Evolutionary conservation across 805 yeast species (phyloP), one percentile per base, ranked within the genome.

Genomic region (Komagataella mondaviorum): DNA sequence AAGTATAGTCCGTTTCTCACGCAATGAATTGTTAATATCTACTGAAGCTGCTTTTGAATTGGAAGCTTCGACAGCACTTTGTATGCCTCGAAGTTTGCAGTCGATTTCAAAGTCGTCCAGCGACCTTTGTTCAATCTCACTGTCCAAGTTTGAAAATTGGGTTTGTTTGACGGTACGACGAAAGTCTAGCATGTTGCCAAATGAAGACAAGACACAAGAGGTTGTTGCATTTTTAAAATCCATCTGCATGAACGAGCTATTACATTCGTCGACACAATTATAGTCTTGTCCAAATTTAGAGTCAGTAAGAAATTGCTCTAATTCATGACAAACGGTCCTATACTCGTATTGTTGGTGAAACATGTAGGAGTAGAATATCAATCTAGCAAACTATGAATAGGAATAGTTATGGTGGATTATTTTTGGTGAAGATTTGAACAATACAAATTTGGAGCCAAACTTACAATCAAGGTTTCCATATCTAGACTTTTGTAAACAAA

Each of bases 61-160:
- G n/a, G 39, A 30, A 3, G 39, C n/a, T 12, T 24, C 36, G 7
- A 10, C 39, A 30, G 7, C 39, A 14, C 39, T 8, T 30, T 10
- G 39, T 30, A 30, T 30, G 10, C 39, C 39, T 30, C 39, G 39
- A 30, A 30, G 39, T 30, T 30, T 12, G n/a, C 39, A 30, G 39
- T 30, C 39, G 14, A 30, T 30, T 30, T 73, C 77, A 23, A 72
- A 51, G 22, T 63, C 69, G 30, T 60, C 63, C 44, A 69, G 58
- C 6, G 65, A 64, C 7, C 61, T 51, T 17, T 60, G 59, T 23
- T 64, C 64, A 51, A 73, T 59, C 50, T 67, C 60, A 23, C 54
- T 55, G 22, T 54, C 57, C 16, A 58, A 54, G 6, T 52, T 17
- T 30, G 39, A 14, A 10, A 14, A 30, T 30, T 10, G 39, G 39